phyloP scores from a whole-genome alignment of 1,139 yeast genomes.

The Sugiyamaella neomexicana region DNA sequence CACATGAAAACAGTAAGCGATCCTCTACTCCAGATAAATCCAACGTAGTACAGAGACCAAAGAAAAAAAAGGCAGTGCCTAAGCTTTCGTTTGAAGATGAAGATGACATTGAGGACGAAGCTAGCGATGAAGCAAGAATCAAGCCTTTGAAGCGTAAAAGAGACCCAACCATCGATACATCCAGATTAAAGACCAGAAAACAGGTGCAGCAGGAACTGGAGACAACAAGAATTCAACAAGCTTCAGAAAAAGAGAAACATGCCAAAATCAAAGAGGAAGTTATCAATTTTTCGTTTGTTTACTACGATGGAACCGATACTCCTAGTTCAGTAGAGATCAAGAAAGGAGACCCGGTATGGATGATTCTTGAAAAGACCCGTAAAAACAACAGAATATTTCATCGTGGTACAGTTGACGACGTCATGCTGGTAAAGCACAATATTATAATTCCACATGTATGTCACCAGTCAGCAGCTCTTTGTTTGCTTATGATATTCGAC shows the following conservation, averaged over 20 bases:
- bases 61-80: background rate
- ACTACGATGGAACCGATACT: conserved; percentile 28
- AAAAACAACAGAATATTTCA: conserved; percentile 28
- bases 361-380: conserved; percentile 32
- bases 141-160: conserved; percentile 10
- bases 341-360: conserved; percentile 33
- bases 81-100: conserved; percentile 9
- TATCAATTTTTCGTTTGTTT: conserved; percentile 25
- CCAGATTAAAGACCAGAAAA: conserved; percentile 19
- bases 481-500: background rate
- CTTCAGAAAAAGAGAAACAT: conserved; percentile 12
- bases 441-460: conserved; percentile 32
- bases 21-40: background rate
- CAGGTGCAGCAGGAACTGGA: conserved; percentile 18
- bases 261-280: conserved; percentile 18
- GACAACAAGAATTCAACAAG: conserved; percentile 20
- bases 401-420: conserved; percentile 33
- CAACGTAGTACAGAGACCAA: background rate
- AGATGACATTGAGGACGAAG: conserved; percentile 4
- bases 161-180: conserved; percentile 25
- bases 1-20: background rate
- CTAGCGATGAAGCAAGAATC: background rate
- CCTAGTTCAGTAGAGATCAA: conserved; percentile 28
- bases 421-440: conserved; percentile 32
- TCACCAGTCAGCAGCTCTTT: background rate